Conservation (phyloP, 176 grass and related monocot genomes). For the Hyparrhenia diplandra region DNA sequence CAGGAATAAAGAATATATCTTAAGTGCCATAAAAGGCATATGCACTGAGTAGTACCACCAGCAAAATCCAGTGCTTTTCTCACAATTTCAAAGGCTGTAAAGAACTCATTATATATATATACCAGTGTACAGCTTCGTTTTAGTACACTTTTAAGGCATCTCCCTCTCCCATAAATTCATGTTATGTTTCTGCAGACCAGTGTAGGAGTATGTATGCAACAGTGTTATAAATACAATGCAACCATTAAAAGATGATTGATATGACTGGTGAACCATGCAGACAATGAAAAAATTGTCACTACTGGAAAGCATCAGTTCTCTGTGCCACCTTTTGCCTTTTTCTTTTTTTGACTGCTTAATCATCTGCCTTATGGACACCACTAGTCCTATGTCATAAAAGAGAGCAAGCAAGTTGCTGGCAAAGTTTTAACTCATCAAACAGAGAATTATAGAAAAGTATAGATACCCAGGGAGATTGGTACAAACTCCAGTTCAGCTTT, state of each 20-base stretch:
- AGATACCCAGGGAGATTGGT: neutral
- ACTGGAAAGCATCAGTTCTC: neutral
- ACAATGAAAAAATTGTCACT: constrained; percentile 9
- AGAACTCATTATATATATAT: neutral
- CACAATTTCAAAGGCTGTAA: neutral
- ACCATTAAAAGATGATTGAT: neutral
- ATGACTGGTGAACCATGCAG: neutral
- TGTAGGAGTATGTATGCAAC: too few species aligned
- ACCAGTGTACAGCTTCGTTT: neutral
- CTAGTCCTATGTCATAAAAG: neutral
- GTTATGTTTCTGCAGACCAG: neutral
- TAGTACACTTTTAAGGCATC: neutral
- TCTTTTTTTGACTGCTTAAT: neutral
- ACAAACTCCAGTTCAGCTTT: neutral
- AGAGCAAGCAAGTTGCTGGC: neutral
- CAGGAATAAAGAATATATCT: neutral
- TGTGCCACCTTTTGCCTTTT: neutral
- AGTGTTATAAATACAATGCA: neutral
- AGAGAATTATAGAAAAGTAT: neutral
- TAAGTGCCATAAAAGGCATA: neutral
- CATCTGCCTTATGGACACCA: neutral
- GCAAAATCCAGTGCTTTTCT: neutral
- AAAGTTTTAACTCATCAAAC: constrained; percentile 3
- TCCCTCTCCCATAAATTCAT: neutral
- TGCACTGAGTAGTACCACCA: neutral